These are phyloP conservation scores for Hamiltosporidium magnivora DNA, from an alignment of 371 early-diverging fungal species.

Conservation along the genomic window DNA sequence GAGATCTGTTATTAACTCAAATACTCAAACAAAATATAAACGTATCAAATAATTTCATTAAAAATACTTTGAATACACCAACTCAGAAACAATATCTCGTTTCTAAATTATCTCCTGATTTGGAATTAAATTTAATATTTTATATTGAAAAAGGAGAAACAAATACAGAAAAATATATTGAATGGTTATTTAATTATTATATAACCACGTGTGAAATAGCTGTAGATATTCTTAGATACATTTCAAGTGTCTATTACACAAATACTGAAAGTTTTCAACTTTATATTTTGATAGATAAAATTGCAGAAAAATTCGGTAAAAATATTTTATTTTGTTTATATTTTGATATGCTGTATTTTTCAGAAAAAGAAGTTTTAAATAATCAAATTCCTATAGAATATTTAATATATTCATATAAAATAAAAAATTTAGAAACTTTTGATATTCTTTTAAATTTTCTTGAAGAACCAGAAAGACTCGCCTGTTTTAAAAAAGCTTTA, in stretches of 20 bases:
- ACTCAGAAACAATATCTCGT: conserved; percentile 7
- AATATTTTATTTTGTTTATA: neutral
- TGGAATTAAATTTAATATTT: conserved; percentile 23
- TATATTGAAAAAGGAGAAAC: neutral
- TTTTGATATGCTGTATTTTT: neutral
- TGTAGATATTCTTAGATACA: neutral
- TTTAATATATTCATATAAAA: neutral
- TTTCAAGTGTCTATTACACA: conserved; percentile 1
- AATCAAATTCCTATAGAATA: neutral
- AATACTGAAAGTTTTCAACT: neutral
- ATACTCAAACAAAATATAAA: neutral
- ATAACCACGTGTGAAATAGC: conserved; percentile 4
- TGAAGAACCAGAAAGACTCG: neutral
- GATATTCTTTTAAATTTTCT: neutral
- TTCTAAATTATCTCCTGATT: conserved; percentile 14
- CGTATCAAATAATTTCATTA: neutral
- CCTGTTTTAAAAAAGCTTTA: neutral
- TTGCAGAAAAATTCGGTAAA: neutral
- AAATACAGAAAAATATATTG: conserved; percentile 9
- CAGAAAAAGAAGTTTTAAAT: neutral
- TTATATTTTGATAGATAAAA: neutral
- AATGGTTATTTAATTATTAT: conserved; percentile 10
- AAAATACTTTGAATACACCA: neutral
- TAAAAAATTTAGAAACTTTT: neutral
- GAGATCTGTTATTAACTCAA: neutral